Evolutionary conservation across 2,329 filamentous ascomycete genomes (phyloP).

Genomic region (Truncatella angustata): DNA sequence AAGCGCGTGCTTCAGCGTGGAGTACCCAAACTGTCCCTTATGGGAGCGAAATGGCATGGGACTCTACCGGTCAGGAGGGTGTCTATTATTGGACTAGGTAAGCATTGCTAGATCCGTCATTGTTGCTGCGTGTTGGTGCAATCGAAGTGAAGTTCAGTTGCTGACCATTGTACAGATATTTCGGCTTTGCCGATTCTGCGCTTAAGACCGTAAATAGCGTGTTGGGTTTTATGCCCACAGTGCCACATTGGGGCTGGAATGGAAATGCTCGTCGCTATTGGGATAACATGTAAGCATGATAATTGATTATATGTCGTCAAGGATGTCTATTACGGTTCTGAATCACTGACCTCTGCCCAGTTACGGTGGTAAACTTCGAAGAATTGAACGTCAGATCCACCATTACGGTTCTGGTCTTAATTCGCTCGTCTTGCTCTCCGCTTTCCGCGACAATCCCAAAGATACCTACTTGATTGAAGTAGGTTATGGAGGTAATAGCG

Average conservation of each 20-base stretch:
- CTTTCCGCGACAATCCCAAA: slow-evolving; percentile 44
- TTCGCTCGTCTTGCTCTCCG: slow-evolving; percentile 50
- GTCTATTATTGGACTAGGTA: slow-evolving; percentile 58
- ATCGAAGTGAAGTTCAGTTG: background rate
- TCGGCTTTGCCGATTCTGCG: slow-evolving; percentile 42
- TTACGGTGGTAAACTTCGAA: slow-evolving; percentile 39
- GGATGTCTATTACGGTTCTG: too few relatives aligned
- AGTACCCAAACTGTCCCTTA: slow-evolving; percentile 50
- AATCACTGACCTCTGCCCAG: slow-evolving; percentile 17
- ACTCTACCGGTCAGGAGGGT: slow-evolving; percentile 60
- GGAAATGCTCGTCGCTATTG: slow-evolving; percentile 60
- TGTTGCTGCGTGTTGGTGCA: too few relatives aligned
- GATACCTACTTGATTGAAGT: slow-evolving; percentile 51
- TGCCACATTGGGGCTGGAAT: slow-evolving; percentile 62
- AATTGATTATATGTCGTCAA: background rate
- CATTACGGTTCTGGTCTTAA: slow-evolving; percentile 62
- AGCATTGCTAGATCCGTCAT: too few relatives aligned
- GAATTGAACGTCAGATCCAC: slow-evolving; percentile 52
- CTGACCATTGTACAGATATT: slow-evolving; percentile 35
- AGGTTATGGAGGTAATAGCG: slow-evolving; percentile 53
- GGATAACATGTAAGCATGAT: slow-evolving; percentile 50
- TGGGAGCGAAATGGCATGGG: slow-evolving; percentile 62
- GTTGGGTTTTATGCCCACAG: slow-evolving; percentile 54
- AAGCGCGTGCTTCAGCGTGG: slow-evolving; percentile 47
- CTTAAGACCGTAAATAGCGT: slow-evolving; percentile 53